Evolutionary conservation across 169 alveolate species (phyloP).

Genomic region (Plasmodium chabaudi): DNA sequence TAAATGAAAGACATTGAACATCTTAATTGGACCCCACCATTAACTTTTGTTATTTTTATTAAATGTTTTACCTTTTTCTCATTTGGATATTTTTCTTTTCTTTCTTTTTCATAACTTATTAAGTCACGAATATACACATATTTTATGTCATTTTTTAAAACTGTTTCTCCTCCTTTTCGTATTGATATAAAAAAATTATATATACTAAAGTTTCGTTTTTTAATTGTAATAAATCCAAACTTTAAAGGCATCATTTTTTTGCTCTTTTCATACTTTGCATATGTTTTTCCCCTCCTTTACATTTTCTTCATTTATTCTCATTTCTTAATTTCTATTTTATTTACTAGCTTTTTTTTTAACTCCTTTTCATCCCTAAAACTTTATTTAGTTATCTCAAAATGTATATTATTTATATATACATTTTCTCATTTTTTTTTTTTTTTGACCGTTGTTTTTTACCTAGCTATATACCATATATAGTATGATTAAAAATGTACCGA

Average conservation of each 20-base stretch:
- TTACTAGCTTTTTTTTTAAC: neutral
- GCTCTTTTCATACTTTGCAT: neutral
- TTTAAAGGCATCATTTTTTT: slow-evolving; percentile 11
- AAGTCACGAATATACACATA: slow-evolving; percentile 30
- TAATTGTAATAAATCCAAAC: neutral
- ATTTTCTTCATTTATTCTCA: neutral
- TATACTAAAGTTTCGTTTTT: slow-evolving; percentile 27
- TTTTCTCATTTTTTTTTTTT: neutral
- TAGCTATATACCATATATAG: too few relatives aligned
- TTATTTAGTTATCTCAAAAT: too few relatives aligned
- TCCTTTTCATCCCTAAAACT: neutral
- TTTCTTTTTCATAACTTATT: slow-evolving; percentile 36
- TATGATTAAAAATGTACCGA: too few relatives aligned
- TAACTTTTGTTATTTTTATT: slow-evolving; percentile 40
- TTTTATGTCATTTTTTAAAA: slow-evolving; percentile 58
- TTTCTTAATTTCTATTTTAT: neutral
- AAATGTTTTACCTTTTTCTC: slow-evolving; percentile 59
- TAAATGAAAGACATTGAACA: slow-evolving; percentile 62
- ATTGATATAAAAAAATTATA: slow-evolving; percentile 56
- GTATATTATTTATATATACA: too few relatives aligned
- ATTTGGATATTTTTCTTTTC: neutral
- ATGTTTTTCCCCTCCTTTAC: neutral
- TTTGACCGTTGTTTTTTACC: neutral
- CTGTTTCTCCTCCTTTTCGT: slow-evolving; percentile 62
- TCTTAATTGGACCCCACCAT: slow-evolving; percentile 61